Conservation (phyloP, 495 filamentous ascomycete species). For the Xylaria castorea region DNA sequence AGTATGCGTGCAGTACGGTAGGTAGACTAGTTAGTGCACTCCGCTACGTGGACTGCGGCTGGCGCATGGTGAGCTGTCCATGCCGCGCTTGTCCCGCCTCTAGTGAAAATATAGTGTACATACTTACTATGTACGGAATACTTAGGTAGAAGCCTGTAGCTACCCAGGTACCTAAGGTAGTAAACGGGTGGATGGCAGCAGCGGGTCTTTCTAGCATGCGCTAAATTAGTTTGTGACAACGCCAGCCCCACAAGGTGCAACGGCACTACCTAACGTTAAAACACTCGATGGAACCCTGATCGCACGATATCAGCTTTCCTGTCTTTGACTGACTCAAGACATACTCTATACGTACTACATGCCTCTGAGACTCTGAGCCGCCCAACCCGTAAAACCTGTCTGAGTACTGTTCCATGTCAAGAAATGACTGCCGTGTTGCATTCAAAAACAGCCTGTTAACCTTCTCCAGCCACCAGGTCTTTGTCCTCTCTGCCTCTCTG, state of each 20-base stretch:
- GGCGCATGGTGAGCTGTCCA: neutral
- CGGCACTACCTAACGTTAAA: neutral
- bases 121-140: too few relatives aligned
- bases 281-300: slow-evolving; percentile 2
- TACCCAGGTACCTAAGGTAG: too few relatives aligned
- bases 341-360: neutral
- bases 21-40: too few relatives aligned
- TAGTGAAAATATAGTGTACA: neutral
- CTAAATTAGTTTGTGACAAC: neutral
- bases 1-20: too few relatives aligned
- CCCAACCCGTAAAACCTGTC: slow-evolving; percentile 8
- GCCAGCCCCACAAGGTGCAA: neutral
- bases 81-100: neutral
- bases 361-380: neutral
- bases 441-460: slow-evolving; percentile 10
- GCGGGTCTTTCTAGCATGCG: neutral
- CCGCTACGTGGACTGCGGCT: neutral
- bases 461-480: neutral
- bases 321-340: neutral
- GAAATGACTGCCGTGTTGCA: neutral
- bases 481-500: neutral
- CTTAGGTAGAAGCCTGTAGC: too few relatives aligned
- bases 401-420: slow-evolving; percentile 17
- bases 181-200: too few relatives aligned
- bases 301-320: neutral